A percentile compares a stretch with the other conserved stretches of the same genome.
These are phyloP conservation scores for Fusarium illudens DNA, from an alignment of 2,329 filamentous ascomycete genomes.

Conservation along the genomic window DNA sequence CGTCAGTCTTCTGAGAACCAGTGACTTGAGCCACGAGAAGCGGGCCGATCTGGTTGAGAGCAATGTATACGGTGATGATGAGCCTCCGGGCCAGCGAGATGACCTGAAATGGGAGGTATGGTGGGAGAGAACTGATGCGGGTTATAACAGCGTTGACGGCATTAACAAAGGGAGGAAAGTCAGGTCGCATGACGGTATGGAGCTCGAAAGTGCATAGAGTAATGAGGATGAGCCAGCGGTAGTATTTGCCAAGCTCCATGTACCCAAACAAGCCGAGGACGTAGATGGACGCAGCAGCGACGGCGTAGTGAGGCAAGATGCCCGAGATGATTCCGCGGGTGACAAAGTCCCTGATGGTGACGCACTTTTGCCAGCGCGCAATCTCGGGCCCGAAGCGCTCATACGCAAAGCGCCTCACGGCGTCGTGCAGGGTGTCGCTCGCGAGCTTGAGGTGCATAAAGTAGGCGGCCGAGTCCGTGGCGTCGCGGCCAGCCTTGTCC, in stretches of 20 bases:
- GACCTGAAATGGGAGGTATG: slow-evolving; percentile 86
- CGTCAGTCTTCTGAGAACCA: slow-evolving; percentile 33
- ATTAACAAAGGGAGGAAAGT: slow-evolving; percentile 57
- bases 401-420: slow-evolving; percentile 83
- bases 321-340: slow-evolving; percentile 67
- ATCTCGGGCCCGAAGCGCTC: slow-evolving; percentile 85
- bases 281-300: slow-evolving; percentile 66
- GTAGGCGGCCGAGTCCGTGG: slow-evolving; percentile 50
- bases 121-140: slow-evolving; percentile 56
- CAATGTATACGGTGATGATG: slow-evolving; percentile 82
- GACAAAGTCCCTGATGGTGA: slow-evolving; percentile 77
- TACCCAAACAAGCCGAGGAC: slow-evolving; percentile 71
- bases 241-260: slow-evolving; percentile 72
- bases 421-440: slow-evolving; percentile 81
- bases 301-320: slow-evolving; percentile 68
- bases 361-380: slow-evolving; percentile 70
- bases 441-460: slow-evolving; percentile 88
- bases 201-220: slow-evolving; percentile 65
- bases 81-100: slow-evolving; percentile 78
- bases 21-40: slow-evolving; percentile 58
- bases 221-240: slow-evolving; percentile 68
- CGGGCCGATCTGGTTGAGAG: slow-evolving; percentile 81
- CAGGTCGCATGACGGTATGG: slow-evolving; percentile 63
- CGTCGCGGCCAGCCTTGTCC: slow-evolving; percentile 72
- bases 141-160: slow-evolving; percentile 57